Conservation (phyloP, 805 yeast species). For the Torulaspora microellipsoides region DNA sequence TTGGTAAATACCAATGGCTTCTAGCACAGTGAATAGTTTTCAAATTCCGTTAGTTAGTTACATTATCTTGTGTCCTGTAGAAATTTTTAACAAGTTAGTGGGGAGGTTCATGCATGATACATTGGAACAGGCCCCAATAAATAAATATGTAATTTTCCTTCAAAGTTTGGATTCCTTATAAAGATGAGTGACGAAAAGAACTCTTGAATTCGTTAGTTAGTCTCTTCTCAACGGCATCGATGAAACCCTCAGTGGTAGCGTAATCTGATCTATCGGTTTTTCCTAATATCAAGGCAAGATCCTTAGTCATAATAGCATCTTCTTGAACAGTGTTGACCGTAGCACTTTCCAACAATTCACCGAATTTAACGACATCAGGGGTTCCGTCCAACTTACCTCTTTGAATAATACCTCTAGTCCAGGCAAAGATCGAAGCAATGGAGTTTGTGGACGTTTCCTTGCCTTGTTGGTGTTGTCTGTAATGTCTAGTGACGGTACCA, state of each 20-base stretch:
- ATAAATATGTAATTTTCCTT: too few relatives aligned
- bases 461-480: conserved; percentile 92
- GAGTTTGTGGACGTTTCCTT: conserved; percentile 97
- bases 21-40: too few relatives aligned
- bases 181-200: conserved; percentile 5
- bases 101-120: too few relatives aligned
- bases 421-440: conserved; percentile 94
- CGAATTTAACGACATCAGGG: conserved; percentile 80
- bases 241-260: conserved; percentile 89
- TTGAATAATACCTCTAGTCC: conserved; percentile 91
- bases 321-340: conserved; percentile 78
- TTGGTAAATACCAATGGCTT: too few relatives aligned
- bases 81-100: too few relatives aligned
- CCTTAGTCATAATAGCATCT: conserved; percentile 93
- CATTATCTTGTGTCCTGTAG: too few relatives aligned
- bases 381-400: conserved; percentile 87
- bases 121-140: too few relatives aligned
- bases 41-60: too few relatives aligned
- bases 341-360: conserved; percentile 72
- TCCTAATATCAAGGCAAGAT: conserved; percentile 85
- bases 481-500: conserved; percentile 97
- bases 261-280: conserved; percentile 76
- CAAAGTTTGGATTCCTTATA: too few relatives aligned
- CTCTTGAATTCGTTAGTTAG: conserved; percentile 36
- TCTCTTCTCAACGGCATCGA: conserved; percentile 72